Conservation (phyloP, 2,329 filamentous ascomycete genomes). For the Tympanopsis confertula region DNA sequence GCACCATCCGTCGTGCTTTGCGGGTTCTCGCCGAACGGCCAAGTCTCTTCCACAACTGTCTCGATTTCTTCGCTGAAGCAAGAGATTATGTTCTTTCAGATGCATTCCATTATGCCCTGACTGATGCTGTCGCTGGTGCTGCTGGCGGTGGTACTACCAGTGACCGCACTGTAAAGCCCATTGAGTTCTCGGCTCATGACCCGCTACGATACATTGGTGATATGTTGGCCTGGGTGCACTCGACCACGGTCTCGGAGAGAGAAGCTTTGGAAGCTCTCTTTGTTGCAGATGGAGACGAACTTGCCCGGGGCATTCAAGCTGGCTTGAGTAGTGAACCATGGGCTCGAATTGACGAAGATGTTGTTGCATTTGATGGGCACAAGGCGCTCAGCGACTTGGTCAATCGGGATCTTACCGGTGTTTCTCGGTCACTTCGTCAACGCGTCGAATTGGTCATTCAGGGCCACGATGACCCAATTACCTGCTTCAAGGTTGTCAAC, state of each 20-base stretch:
- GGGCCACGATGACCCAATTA: conserved; percentile 50
- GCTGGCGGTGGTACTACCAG: conserved; percentile 18
- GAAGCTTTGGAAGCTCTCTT: conserved; percentile 57
- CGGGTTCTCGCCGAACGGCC: conserved; percentile 60
- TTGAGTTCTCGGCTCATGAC: conserved; percentile 59
- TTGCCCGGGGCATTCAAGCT: conserved; percentile 47
- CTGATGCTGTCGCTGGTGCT: conserved; percentile 37
- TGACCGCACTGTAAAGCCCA: conserved; percentile 43
- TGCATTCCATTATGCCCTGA: conserved; percentile 54
- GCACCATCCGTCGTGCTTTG: conserved; percentile 47
- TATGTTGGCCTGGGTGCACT: conserved; percentile 62
- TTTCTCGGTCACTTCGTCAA: background rate
- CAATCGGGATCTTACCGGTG: conserved; percentile 31
- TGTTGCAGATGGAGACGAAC: conserved; percentile 52
- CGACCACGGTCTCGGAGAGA: conserved; percentile 53
- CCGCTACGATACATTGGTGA: conserved; percentile 59
- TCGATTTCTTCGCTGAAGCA: conserved; percentile 57
- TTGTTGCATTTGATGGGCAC: conserved; percentile 16
- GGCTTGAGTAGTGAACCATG: conserved; percentile 52
- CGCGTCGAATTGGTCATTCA: conserved; percentile 53
- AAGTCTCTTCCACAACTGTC: conserved; percentile 52
- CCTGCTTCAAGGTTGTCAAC: conserved; percentile 55
- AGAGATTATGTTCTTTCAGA: conserved; percentile 52
- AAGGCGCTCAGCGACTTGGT: conserved; percentile 49
- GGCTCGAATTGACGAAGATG: conserved; percentile 30